Percentiles rank a stretch among this genome's conserved stretches.
Evolutionary conservation across 2,329 filamentous ascomycete species (phyloP).

Genomic region (Curvularia sp.): DNA sequence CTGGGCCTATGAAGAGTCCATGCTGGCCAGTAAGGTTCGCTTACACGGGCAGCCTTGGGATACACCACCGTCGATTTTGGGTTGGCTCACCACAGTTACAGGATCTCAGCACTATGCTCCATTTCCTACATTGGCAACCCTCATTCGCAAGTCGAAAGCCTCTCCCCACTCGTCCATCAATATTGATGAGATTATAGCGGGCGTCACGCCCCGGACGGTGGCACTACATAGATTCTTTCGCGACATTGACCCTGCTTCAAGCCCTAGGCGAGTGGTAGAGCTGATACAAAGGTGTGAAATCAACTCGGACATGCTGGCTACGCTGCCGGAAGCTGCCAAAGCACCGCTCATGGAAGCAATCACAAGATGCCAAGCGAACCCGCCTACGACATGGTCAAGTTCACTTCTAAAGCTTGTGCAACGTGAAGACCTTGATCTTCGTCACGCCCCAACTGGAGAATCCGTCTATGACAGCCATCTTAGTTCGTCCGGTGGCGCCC

Average conservation of each 20-base stretch:
- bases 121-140: constrained; percentile 50
- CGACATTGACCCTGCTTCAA: constrained; percentile 46
- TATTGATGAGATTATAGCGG: constrained; percentile 45
- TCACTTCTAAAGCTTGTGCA: constrained; percentile 77
- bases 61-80: constrained; percentile 65
- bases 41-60: constrained; percentile 47
- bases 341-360: constrained; percentile 84
- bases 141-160: constrained; percentile 48
- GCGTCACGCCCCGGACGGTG: constrained; percentile 62
- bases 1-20: constrained; percentile 64
- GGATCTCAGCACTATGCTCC: constrained; percentile 40
- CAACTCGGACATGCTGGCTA: constrained; percentile 72
- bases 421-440: constrained; percentile 75
- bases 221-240: constrained; percentile 74
- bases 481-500: constrained; percentile 18
- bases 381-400: constrained; percentile 77
- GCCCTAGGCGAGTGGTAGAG: constrained; percentile 71
- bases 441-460: constrained; percentile 28
- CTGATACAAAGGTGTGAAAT: constrained; percentile 76
- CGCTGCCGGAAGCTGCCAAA: constrained; percentile 83
- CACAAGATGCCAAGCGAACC: constrained; percentile 80
- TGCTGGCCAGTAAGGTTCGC: constrained; percentile 35
- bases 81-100: constrained; percentile 54
- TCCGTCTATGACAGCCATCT: constrained; percentile 36
- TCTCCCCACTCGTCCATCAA: constrained; percentile 50